phyloP scores from a whole-genome alignment of 352 stramenopile genomes.

The Phytophthora cactorum region DNA sequence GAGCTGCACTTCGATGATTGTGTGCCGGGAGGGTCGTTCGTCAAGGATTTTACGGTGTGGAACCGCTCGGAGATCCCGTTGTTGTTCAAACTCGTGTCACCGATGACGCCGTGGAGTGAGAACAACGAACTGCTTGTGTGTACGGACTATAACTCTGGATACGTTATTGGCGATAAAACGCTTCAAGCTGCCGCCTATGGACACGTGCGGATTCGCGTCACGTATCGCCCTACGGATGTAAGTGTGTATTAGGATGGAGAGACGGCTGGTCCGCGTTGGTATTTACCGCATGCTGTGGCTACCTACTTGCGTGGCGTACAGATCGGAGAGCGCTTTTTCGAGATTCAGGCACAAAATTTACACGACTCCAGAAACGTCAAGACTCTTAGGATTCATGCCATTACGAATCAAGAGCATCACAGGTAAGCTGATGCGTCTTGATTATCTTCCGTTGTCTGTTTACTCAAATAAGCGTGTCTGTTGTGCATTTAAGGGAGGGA shows the following conservation, averaged over 20 bases:
- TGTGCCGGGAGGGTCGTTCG: conserved; percentile 84
- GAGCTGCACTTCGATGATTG: conserved; percentile 92
- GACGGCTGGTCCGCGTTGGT: conserved; percentile 3
- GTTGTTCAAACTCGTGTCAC: conserved; percentile 85
- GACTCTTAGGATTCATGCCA: conserved; percentile 84
- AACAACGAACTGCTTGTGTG: conserved; percentile 79
- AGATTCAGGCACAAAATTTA: conserved; percentile 88
- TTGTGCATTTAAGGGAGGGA: conserved; percentile 63
- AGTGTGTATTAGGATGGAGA: conserved; percentile 6
- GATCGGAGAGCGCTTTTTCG: conserved; percentile 87
- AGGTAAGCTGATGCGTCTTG: conserved; percentile 41
- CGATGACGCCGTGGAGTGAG: conserved; percentile 67
- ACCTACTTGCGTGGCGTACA: conserved; percentile 29
- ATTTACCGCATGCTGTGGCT: conserved; percentile 21
- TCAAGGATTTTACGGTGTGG: conserved; percentile 92
- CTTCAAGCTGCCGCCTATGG: conserved; percentile 84
- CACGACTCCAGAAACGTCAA: conserved; percentile 88
- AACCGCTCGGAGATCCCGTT: conserved; percentile 90
- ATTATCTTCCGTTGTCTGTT: background rate
- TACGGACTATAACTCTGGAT: conserved; percentile 89
- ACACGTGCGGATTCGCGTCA: conserved; percentile 87
- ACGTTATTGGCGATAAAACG: conserved; percentile 81
- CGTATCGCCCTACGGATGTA: conserved; percentile 84
- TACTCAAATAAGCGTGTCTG: background rate
- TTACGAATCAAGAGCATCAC: conserved; percentile 90